Conservation (phyloP, 495 filamentous ascomycete species). For the Bryoglossum gracile region DNA sequence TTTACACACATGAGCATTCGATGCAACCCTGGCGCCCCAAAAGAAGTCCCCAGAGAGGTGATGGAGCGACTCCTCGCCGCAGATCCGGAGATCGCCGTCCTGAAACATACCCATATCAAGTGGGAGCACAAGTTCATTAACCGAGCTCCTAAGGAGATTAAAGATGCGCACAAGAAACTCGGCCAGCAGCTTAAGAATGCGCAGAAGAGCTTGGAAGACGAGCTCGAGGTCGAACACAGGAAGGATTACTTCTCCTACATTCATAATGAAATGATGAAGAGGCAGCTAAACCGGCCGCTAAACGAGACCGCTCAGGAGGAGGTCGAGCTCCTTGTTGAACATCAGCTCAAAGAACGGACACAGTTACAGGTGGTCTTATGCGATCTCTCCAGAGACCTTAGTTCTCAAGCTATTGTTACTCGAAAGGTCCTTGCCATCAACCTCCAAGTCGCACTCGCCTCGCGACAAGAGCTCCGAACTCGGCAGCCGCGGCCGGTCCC, state of each 20-base stretch:
- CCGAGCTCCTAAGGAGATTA: constrained; percentile 6
- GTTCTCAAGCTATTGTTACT: constrained; percentile 3
- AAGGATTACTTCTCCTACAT: constrained; percentile 18
- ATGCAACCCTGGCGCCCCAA: constrained; percentile 7
- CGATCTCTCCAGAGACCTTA: constrained; percentile 12
- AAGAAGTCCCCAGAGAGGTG: constrained; percentile 8
- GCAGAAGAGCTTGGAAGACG: constrained; percentile 9
- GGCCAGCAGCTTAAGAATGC: neutral
- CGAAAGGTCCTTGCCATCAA: constrained; percentile 10
- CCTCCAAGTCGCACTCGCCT: constrained; percentile 7
- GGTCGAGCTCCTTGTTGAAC: constrained; percentile 9
- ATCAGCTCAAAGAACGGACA: constrained; percentile 16
- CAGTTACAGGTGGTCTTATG: constrained; percentile 8
- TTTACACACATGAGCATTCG: constrained; percentile 22
- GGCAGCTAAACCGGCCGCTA: constrained; percentile 6
- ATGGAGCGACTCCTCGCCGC: constrained; percentile 10
- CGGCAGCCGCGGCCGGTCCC: neutral
- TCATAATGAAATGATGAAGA: constrained; percentile 18
- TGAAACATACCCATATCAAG: constrained; percentile 10
- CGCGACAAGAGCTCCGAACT: constrained; percentile 7
- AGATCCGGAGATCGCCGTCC: constrained; percentile 10
- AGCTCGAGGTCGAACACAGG: constrained; percentile 4
- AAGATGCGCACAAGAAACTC: neutral
- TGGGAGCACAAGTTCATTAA: constrained; percentile 15
- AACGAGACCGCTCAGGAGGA: constrained; percentile 6